These are phyloP conservation scores for Penicillium sp. DNA, from an alignment of 2,329 filamentous ascomycete species.

Conservation along the genomic window DNA sequence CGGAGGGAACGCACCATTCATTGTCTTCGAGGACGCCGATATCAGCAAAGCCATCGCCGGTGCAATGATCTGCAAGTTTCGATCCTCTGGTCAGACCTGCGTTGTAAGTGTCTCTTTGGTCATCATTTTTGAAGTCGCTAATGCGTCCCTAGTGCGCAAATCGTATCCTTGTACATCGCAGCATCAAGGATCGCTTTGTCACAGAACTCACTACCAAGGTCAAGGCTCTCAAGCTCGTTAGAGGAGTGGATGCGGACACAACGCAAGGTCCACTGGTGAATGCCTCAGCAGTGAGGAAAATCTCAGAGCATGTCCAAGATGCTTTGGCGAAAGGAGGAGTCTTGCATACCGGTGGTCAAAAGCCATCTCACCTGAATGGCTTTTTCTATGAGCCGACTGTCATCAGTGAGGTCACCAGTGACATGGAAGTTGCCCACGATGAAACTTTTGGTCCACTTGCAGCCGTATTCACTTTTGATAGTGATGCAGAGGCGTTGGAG, in stretches of 20 bases:
- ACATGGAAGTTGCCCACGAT: constrained; percentile 52
- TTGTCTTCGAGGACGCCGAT: constrained; percentile 8
- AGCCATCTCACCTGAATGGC: constrained; percentile 47
- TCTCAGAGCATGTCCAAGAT: constrained; percentile 52
- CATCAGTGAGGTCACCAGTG: constrained; percentile 50
- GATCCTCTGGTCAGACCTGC: constrained; percentile 7
- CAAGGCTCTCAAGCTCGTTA: constrained; percentile 48
- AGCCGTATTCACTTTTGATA: constrained; percentile 57
- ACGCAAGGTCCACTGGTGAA: constrained; percentile 55
- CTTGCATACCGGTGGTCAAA: constrained; percentile 51
- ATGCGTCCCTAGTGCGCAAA: too few relatives aligned
- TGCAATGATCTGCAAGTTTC: constrained; percentile 3
- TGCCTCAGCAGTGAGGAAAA: constrained; percentile 48
- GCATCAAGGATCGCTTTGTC: constrained; percentile 46
- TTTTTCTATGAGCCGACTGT: constrained; percentile 64
- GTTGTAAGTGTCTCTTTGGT: constrained; percentile 2
- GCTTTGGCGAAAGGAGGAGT: constrained; percentile 56
- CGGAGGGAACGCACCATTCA: constrained; percentile 33
- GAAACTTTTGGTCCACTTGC: constrained; percentile 59
- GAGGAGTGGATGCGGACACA: constrained; percentile 47
- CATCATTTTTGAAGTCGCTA: not conserved
- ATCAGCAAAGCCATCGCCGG: constrained; percentile 2
- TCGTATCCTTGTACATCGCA: constrained; percentile 34
- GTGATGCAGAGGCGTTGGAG: constrained; percentile 55
- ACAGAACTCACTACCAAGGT: constrained; percentile 43